Conservation (phyloP, 106 monocot genomes). For the Xerophyta viscosa region DNA sequence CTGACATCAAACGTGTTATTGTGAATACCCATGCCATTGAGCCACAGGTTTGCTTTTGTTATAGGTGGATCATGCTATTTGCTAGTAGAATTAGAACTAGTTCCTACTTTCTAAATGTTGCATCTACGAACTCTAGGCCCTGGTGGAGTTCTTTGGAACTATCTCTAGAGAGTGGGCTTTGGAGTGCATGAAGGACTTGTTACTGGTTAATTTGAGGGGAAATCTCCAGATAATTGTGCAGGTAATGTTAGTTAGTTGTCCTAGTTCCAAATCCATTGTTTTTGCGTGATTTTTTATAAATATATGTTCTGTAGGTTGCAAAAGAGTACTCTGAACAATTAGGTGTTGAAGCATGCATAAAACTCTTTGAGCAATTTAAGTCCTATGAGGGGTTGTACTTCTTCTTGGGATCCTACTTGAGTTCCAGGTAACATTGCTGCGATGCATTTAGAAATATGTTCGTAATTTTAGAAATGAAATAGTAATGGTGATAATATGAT, state of each 20-base stretch:
- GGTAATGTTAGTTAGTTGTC: constrained; percentile 40
- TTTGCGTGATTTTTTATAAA: no score
- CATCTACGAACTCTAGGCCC: constrained; percentile 29
- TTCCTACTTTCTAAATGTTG: background rate
- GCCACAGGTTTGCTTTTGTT: constrained; percentile 89
- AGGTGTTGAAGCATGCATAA: constrained; percentile 82
- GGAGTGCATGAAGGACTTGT: constrained; percentile 98
- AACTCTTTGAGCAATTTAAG: constrained; percentile 79
- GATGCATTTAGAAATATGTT: background rate
- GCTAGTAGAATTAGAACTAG: no score
- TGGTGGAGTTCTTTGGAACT: constrained; percentile 98
- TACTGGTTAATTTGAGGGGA: constrained; percentile 93
- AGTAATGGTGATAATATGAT: no score
- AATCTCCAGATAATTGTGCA: constrained; percentile 98
- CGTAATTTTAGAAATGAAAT: constrained; percentile 2
- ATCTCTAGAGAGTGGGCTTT: constrained; percentile 95
- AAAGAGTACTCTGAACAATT: constrained; percentile 98
- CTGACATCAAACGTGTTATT: constrained; percentile 95
- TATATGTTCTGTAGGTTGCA: constrained; percentile 62
- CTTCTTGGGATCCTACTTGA: constrained; percentile 92
- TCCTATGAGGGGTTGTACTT: constrained; percentile 88
- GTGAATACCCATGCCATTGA: constrained; percentile 99
- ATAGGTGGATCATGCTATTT: no score
- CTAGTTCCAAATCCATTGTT: constrained; percentile 1
- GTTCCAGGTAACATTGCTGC: constrained; percentile 70